Percentiles rank a stretch among this genome's conserved stretches.
Conservation (phyloP, 2,329 filamentous ascomycete genomes). For the Fusarium neocosmosporiellum region DNA sequence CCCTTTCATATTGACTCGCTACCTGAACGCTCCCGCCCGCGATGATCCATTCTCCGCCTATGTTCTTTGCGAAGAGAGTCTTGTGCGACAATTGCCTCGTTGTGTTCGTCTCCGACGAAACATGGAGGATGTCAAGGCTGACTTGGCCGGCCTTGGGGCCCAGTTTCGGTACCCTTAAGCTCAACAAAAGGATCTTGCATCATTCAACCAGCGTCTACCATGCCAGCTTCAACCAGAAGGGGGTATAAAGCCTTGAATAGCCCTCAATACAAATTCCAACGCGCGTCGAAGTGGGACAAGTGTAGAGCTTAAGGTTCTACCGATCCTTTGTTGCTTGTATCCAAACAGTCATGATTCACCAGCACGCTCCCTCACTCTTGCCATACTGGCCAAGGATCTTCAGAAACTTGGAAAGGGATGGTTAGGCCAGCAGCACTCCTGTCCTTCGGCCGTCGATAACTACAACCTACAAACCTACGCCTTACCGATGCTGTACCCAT, state of each 20-base stretch:
- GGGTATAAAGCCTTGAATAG: neutral
- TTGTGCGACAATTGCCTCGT: neutral
- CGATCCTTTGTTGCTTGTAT: neutral
- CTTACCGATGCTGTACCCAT: neutral
- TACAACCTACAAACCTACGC: neutral
- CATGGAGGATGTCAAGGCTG: neutral
- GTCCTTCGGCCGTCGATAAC: neutral
- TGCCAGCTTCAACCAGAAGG: neutral
- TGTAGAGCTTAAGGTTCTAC: neutral
- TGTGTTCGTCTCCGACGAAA: neutral
- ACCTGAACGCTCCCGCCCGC: neutral
- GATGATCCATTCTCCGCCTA: neutral
- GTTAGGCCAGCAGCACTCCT: neutral
- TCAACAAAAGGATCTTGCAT: neutral
- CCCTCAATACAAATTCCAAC: neutral
- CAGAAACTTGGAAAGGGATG: neutral
- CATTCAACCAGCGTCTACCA: too few species aligned
- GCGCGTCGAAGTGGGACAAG: neutral
- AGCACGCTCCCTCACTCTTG: neutral
- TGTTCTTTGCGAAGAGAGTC: neutral
- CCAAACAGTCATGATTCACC: neutral
- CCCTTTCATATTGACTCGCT: neutral
- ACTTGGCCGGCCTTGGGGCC: neutral
- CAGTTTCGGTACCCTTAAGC: neutral
- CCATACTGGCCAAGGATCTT: neutral